Percentiles rank a stretch among this genome's conserved stretches.
Conservation (phyloP, 345 rosid genomes). For the Eucalyptus microcorys region DNA sequence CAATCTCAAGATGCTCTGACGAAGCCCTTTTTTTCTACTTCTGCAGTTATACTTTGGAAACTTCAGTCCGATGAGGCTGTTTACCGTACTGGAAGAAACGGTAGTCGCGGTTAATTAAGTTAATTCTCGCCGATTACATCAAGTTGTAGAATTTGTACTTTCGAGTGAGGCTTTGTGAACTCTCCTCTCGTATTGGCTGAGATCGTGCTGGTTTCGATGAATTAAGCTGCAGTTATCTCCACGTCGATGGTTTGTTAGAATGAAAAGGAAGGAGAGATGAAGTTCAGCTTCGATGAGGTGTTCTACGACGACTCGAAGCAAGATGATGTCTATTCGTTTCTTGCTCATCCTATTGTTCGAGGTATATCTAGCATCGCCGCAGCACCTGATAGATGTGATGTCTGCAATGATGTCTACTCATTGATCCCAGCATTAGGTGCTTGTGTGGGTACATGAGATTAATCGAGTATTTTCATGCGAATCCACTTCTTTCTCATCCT, state of each 20-base stretch:
- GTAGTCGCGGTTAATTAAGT: too few relatives aligned
- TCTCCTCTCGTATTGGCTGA: too few relatives aligned
- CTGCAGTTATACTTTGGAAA: neutral
- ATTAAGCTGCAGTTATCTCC: neutral
- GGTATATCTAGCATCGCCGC: slow-evolving; percentile 18
- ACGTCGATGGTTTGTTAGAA: slow-evolving; percentile 14
- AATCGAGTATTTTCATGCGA: too few relatives aligned
- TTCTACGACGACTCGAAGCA: slow-evolving; percentile 60
- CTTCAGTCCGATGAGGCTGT: neutral
- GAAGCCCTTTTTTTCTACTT: neutral
- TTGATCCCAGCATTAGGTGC: neutral
- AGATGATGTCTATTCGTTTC: slow-evolving; percentile 50
- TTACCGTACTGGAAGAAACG: too few relatives aligned
- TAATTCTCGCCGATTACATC: too few relatives aligned
- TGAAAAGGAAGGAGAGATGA: slow-evolving; percentile 63
- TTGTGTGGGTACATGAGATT: neutral
- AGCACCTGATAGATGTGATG: neutral
- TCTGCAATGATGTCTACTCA: too few relatives aligned
- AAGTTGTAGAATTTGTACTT: too few relatives aligned
- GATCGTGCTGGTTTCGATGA: neutral
- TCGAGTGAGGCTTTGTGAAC: too few relatives aligned
- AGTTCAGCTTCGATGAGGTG: slow-evolving; percentile 52
- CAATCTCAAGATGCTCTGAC: slow-evolving; percentile 36
- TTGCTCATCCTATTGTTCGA: slow-evolving; percentile 59
- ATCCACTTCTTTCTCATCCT: too few relatives aligned